phyloP scores from a whole-genome alignment of 106 monocot genomes.

The Dactylorhiza incarnata region DNA sequence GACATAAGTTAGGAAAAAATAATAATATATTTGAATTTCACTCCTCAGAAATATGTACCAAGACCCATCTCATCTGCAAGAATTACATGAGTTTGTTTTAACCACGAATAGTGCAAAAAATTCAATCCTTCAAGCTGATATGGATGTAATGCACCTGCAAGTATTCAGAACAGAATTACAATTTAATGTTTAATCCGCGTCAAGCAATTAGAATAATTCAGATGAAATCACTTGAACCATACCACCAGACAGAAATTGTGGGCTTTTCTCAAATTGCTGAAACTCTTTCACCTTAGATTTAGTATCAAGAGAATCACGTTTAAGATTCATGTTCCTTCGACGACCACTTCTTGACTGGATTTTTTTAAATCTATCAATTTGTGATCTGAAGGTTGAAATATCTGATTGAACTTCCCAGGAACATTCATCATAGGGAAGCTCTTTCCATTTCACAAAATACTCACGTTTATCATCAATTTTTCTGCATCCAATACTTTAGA shows the following conservation, averaged over 20 bases:
- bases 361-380: constrained; percentile 70
- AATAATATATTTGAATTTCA: neutral
- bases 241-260: constrained; percentile 85
- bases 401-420: constrained; percentile 87
- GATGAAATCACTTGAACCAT: constrained; percentile 6
- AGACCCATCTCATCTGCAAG: constrained; percentile 99
- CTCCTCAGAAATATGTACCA: constrained; percentile 33
- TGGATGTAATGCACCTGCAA: constrained; percentile 78
- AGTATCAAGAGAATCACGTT: constrained; percentile 34
- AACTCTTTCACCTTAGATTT: constrained; percentile 38
- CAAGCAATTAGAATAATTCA: neutral
- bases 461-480: constrained; percentile 56
- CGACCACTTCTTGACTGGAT: constrained; percentile 43
- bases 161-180: neutral
- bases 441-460: constrained; percentile 97
- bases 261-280: constrained; percentile 54
- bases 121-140: constrained; percentile 99
- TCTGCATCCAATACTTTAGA: constrained; percentile 27
- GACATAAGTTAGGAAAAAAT: constrained; percentile 3
- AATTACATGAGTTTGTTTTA: constrained; percentile 84
- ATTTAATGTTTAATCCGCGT: neutral
- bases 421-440: constrained; percentile 90
- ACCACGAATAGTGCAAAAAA: constrained; percentile 95
- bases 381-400: constrained; percentile 71
- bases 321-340: constrained; percentile 33